Conservation (phyloP, 2,329 filamentous ascomycete species). For the Alternaria arborescens region DNA sequence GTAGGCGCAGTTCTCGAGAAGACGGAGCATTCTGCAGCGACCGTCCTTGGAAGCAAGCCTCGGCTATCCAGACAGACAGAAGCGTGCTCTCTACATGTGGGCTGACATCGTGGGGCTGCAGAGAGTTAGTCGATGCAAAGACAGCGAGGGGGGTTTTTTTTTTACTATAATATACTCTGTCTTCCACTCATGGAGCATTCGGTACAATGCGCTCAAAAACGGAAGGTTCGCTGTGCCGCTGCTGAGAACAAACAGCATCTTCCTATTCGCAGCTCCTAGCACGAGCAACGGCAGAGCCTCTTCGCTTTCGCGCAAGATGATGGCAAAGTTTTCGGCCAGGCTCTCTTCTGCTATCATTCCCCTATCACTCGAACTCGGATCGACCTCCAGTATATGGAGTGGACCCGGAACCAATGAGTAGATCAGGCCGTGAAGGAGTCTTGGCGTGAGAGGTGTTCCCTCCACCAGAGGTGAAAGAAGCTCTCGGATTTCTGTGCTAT, state of each 20-base stretch:
- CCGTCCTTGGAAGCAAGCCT: too few relatives aligned
- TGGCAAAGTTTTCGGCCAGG: not conserved
- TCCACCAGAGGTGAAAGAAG: slow-evolving; percentile 6
- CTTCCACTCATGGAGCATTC: not conserved
- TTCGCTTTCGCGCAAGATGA: not conserved
- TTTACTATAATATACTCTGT: too few relatives aligned
- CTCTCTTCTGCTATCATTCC: not conserved
- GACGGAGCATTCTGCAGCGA: too few relatives aligned
- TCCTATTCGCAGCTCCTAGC: not conserved
- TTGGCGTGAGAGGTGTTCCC: slow-evolving; percentile 4
- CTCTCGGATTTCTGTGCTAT: not conserved
- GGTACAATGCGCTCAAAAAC: not conserved
- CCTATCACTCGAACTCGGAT: not conserved
- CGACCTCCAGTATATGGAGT: slow-evolving; percentile 4
- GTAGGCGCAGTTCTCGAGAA: too few relatives aligned
- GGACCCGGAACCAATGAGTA: slow-evolving; percentile 1
- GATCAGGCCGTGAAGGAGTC: slow-evolving; percentile 1
- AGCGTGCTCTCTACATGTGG: slow-evolving; percentile 8
- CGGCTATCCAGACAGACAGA: not conserved
- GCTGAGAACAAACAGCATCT: slow-evolving; percentile 2
- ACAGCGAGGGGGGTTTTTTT: too few relatives aligned
- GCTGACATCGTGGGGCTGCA: not conserved
- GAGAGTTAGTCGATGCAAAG: not conserved
- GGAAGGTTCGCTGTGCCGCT: not conserved
- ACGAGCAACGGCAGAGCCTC: not conserved